A percentile compares a stretch with the other conserved stretches of the same genome.
These are phyloP conservation scores for Astrephomene gubernaculifera DNA, from an alignment of 139 green algal genomes.

Conservation along the genomic window DNA sequence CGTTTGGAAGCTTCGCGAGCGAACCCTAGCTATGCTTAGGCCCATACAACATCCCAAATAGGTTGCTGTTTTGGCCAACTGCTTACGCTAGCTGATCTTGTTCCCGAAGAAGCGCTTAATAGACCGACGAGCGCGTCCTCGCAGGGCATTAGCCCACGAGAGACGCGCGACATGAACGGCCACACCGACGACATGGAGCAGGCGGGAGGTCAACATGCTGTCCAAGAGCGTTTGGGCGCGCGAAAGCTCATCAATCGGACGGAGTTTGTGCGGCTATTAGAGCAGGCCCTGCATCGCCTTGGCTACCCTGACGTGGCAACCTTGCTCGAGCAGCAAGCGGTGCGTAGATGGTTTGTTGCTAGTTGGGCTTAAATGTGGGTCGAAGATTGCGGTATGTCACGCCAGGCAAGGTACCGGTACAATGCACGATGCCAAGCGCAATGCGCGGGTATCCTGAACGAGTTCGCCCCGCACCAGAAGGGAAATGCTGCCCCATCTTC, in stretches of 20 bases:
- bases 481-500: no score
- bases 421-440: background rate
- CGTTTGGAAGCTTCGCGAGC: no score
- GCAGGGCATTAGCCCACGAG: background rate
- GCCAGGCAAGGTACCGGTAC: background rate
- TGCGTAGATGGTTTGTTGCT: constrained; percentile 34
- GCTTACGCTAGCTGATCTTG: no score
- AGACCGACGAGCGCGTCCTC: background rate
- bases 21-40: no score
- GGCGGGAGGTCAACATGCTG: background rate
- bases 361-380: background rate
- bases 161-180: background rate
- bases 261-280: constrained; percentile 84
- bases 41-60: no score
- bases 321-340: constrained; percentile 67
- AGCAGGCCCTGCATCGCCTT: constrained; percentile 78
- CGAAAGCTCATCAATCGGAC: constrained; percentile 61
- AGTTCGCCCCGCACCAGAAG: no score
- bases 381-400: background rate
- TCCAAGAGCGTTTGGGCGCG: constrained; percentile 48
- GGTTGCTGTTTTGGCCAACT: no score
- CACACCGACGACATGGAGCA: constrained; percentile 4
- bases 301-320: constrained; percentile 70
- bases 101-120: no score
- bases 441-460: background rate